Percentiles rank a stretch among this genome's conserved stretches.
Evolutionary conservation across 441 rosid genomes (phyloP).

Genomic region (Populus hybrid): DNA sequence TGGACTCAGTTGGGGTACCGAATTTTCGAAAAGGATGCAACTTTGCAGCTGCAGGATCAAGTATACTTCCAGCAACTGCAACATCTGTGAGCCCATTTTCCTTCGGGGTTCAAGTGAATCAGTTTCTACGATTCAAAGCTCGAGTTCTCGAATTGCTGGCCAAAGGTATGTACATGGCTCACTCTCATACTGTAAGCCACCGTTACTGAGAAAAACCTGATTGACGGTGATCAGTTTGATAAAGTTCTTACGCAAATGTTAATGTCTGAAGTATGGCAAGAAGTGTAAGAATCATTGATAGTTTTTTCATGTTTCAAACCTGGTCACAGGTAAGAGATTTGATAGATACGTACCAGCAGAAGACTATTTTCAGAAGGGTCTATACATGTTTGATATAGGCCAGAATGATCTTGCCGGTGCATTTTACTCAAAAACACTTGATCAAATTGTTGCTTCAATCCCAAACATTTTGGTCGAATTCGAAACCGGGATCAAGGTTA

Average conservation of each 20-base stretch:
- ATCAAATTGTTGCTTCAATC: conserved; percentile 73
- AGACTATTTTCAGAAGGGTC: conserved; percentile 66
- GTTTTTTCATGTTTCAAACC: not conserved
- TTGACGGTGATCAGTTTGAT: not conserved
- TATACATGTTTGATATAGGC: conserved; percentile 93
- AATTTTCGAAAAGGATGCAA: conserved; percentile 82
- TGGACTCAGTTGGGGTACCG: conserved; percentile 83
- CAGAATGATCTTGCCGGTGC: conserved; percentile 97
- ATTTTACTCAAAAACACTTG: conserved; percentile 79
- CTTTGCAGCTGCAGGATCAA: conserved; percentile 91
- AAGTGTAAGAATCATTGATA: not conserved
- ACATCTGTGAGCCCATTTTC: conserved; percentile 78
- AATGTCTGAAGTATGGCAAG: not conserved
- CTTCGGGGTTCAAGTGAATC: conserved; percentile 75
- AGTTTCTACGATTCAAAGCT: conserved; percentile 72
- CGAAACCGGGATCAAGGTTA: conserved; percentile 74
- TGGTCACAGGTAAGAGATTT: conserved; percentile 47
- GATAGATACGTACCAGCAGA: conserved; percentile 57
- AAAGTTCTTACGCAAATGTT: not conserved
- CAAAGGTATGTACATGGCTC: conserved; percentile 35
- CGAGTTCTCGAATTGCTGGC: conserved; percentile 63
- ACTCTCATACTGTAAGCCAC: not conserved
- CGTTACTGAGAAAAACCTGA: not conserved
- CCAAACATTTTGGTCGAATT: conserved; percentile 67
- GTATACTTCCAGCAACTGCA: conserved; percentile 71